Evolutionary conservation across 768 basidiomycete species (phyloP).

Genomic region (Russula sp.): DNA sequence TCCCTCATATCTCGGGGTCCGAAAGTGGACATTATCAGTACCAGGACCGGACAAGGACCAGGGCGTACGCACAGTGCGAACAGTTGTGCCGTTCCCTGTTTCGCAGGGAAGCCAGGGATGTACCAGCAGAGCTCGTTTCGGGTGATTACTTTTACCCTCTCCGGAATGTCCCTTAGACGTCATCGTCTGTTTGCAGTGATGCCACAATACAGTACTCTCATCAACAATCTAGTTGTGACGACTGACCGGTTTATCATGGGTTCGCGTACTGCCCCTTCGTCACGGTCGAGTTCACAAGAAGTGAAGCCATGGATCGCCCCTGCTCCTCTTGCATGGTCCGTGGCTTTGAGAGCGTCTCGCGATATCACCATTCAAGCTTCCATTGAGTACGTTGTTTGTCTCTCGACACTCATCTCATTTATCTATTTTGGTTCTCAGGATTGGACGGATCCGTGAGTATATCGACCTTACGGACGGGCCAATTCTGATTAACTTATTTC

Average conservation of each 20-base stretch:
- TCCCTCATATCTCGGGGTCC: background rate
- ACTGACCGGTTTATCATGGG: background rate
- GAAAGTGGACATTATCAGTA: background rate
- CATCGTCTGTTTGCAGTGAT: background rate
- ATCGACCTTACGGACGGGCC: no score
- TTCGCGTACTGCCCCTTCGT: background rate
- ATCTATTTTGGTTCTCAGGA: background rate
- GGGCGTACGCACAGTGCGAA: background rate
- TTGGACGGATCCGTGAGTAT: conserved; percentile 6
- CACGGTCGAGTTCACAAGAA: background rate
- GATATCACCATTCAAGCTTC: conserved; percentile 11
- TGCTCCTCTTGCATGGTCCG: conserved; percentile 6
- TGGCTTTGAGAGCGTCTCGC: conserved; percentile 1
- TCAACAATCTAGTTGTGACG: background rate
- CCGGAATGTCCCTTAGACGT: background rate
- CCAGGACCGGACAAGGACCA: background rate
- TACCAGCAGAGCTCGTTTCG: background rate
- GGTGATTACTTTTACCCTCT: background rate
- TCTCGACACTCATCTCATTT: background rate
- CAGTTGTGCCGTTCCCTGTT: background rate
- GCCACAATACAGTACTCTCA: background rate
- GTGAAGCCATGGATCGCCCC: background rate
- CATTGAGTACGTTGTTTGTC: conserved; percentile 6
- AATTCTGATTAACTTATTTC: background rate
- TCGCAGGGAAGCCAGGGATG: background rate